These are phyloP conservation scores for Hypericum androsaemum DNA, from an alignment of 345 rosid species.

Conservation along the genomic window DNA sequence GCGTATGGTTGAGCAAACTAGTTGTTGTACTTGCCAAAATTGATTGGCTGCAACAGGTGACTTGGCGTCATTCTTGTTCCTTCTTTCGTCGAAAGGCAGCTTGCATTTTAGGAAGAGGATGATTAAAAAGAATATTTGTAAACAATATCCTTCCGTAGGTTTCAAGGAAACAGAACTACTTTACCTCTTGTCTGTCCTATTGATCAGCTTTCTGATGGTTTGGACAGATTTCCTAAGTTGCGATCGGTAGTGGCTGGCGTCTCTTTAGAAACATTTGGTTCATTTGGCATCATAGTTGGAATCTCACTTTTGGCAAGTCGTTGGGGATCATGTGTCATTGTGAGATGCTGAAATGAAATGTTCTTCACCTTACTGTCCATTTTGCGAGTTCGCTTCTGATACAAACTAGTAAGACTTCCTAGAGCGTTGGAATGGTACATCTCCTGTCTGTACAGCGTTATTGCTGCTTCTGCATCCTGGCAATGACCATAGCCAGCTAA, in stretches of 20 bases:
- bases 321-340: slow-evolving; percentile 44
- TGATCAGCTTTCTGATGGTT: slow-evolving; percentile 74
- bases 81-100: slow-evolving; percentile 29
- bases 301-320: slow-evolving; percentile 30
- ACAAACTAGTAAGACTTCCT: slow-evolving; percentile 43
- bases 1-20: not conserved
- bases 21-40: slow-evolving; percentile 34
- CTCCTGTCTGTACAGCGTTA: slow-evolving; percentile 21
- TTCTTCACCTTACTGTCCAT: slow-evolving; percentile 36
- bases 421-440: slow-evolving; percentile 24
- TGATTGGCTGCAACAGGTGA: slow-evolving; percentile 39
- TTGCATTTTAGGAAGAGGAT: slow-evolving; percentile 14
- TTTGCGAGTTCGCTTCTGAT: slow-evolving; percentile 27
- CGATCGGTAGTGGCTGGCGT: slow-evolving; percentile 26
- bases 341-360: slow-evolving; percentile 40
- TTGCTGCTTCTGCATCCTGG: slow-evolving; percentile 28
- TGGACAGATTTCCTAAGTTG: slow-evolving; percentile 74
- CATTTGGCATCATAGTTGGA: slow-evolving; percentile 25
- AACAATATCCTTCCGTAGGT: no score
- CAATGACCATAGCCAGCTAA: slow-evolving; percentile 21
- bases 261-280: slow-evolving; percentile 30
- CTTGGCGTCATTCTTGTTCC: slow-evolving; percentile 23
- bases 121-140: no score
- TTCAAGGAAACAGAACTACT: no score
- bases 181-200: slow-evolving; percentile 80